Conservation (phyloP, 306 rosid species). For the Fagus sylvatica region DNA sequence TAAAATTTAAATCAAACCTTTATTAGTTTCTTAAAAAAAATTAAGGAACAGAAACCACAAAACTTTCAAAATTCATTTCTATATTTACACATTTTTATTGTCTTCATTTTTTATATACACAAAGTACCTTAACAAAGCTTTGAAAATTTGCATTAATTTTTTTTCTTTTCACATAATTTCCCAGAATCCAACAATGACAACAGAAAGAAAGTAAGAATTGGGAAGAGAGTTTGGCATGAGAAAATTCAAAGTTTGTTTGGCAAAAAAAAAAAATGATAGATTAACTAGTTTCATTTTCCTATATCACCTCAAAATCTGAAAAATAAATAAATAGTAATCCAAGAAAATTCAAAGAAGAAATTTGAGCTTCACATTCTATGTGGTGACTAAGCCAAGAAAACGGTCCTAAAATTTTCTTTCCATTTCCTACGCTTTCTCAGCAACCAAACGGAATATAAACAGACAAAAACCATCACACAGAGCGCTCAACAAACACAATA, state of each 20-base stretch:
- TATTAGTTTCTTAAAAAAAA: not conserved
- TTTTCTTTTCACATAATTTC: not conserved
- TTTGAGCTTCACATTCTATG: not conserved
- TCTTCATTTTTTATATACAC: not conserved
- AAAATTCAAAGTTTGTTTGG: not conserved
- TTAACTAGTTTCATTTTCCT: not conserved
- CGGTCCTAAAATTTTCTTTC: not conserved
- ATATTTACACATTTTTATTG: not conserved
- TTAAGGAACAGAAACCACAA: not conserved
- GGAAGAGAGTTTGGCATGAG: not conserved
- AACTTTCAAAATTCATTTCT: not conserved
- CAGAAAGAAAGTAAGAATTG: not conserved
- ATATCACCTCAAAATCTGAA: not conserved
- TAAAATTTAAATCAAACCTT: not conserved
- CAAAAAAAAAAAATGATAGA: not conserved
- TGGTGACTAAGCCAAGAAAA: not conserved
- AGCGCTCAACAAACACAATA: not conserved
- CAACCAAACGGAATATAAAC: not conserved
- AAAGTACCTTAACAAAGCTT: not conserved
- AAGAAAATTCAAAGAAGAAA: not conserved
- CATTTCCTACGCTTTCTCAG: not conserved
- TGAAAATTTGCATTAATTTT: not conserved
- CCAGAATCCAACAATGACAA: not conserved
- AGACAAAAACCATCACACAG: not conserved
- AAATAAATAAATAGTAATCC: not conserved